These are phyloP conservation scores for Aspergillus ustus DNA, from an alignment of 2,329 filamentous ascomycete species.

Conservation along the genomic window DNA sequence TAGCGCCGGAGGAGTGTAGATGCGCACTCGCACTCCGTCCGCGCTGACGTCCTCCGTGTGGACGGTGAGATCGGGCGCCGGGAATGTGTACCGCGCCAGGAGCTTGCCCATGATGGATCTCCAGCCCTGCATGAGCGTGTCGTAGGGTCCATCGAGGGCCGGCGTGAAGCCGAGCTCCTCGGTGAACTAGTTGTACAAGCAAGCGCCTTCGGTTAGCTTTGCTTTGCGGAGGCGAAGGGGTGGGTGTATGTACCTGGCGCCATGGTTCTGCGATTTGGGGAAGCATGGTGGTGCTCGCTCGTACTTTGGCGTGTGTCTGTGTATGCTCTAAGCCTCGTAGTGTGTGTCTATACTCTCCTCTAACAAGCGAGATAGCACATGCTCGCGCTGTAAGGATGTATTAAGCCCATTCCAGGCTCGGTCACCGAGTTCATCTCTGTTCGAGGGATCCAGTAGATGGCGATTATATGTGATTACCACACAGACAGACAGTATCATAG, in stretches of 20 bases:
- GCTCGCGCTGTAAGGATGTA: not conserved
- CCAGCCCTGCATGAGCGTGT: not conserved
- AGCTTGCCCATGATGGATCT: not conserved
- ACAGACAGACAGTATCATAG: no score
- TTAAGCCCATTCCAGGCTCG: not conserved
- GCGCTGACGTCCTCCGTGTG: slow-evolving; percentile 9
- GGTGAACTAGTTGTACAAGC: slow-evolving; percentile 9
- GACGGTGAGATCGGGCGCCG: slow-evolving; percentile 5
- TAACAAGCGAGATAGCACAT: no score
- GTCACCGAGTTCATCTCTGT: not conserved
- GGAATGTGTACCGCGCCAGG: not conserved
- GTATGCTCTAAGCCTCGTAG: no score
- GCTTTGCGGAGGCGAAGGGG: not conserved
- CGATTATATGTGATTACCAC: no score
- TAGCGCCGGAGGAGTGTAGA: slow-evolving; percentile 9
- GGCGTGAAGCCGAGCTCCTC: slow-evolving; percentile 6
- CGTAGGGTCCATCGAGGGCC: not conserved
- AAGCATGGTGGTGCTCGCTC: not conserved
- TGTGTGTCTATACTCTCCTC: no score
- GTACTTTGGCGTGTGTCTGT: no score
- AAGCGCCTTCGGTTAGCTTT: not conserved
- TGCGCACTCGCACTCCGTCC: not conserved
- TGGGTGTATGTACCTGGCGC: not conserved
- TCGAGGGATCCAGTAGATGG: no score
- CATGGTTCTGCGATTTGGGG: not conserved